Base-by-base conservation (phyloP, 345 rosid species). In the Melaleuca quinquenervia region DNA sequence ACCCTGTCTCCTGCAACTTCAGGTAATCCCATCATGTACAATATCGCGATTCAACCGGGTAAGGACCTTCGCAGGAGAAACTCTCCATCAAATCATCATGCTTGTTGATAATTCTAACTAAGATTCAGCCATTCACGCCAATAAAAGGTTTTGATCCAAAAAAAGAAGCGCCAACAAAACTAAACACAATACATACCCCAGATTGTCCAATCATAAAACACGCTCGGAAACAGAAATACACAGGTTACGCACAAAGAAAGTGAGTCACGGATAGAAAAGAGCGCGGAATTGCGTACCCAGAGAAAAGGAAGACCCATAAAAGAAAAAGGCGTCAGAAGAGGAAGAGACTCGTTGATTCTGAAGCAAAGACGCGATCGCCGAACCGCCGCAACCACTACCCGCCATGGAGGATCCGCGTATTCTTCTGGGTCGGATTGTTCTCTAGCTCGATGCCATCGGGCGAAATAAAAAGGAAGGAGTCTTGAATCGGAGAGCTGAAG, bases 261-360 rank as follows among this genome's bases (percentile, higher is more conserved):
- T 45, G 48, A 70, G 44, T 21, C 78, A 3, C 10, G 48, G 18
- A 32, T 32, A 32, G 78, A 52, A 44, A 52, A 15, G 55, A 54
- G 52, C 20, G n/a, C 27, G 82, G 32, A 80, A 85, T 22, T 64
- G 41, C 41, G 14, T 82, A 93, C 95, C 95, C 3, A 90, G 90
- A 85, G 90, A 91, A 83, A 93, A 32, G 76, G 93, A 89, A 83
- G 94, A 84, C 76, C 89, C 91, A 85, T 93, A 87, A 52, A 94
- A 87, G 90, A 94, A 90, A 48, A 90, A 87, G 18, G 92, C 82
- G 78, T 90, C 90, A 85, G 95, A 90, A 88, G 85, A 62, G 52
- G 91, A 58, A 86, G 90, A 80, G 88, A 82, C 87, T 88, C 87
- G 85, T 85, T 86, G 94, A 82, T n/a, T 89, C 86, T 88, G 94